Base-by-base conservation (phyloP, 108 stramenopile species). In the Pseudonitzschia delicatissima region DNA sequence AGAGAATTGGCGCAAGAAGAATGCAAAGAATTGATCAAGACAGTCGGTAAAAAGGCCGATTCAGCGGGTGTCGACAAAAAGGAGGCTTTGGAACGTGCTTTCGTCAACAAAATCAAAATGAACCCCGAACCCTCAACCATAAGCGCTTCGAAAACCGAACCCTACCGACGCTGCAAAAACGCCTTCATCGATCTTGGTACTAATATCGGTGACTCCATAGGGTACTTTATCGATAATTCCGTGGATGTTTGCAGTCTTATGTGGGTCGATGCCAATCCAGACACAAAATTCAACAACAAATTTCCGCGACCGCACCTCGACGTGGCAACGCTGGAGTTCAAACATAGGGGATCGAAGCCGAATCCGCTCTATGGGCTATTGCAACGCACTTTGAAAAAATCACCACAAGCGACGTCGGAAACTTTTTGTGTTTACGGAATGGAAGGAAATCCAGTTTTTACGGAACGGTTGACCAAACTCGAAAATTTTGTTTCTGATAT, bases 381-480 rank as follows among this genome's bases (percentile, higher is more conserved):
- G 37, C 61, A 61, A 55, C 29, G 28, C n/a, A 32, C 31, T 26
- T 34, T 34, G 9, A 61, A 34, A 39, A 23, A 18, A 25, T 40
- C 53, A 15, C 69, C 67, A 7, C 23, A 59, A 31, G 47, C 48
- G 5, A 36, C 34, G 29, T 59, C 68, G 9, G 44, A 62, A 44
- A 50, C 0, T 21, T 61, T 61, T 57, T 71, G 80, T 61, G 71
- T 68, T 17, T 81, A 81, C 35, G 80, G 80, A 1, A 66, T 77
- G 57, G 80, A 81, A 47, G 80, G 80, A 26, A 81, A 81, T 64
- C 80, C 80, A 20, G 42, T 17, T 13, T 81, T 81, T 64, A 81
- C 76, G 0, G 39, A 51, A 47, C 76, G 69, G 34, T 57, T 81
- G 47, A 66, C 62, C 18, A 59, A 61, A 13, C 42, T 77, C 42